Conservation (phyloP, 768 basidiomycete species). For the Suillus variegatus region DNA sequence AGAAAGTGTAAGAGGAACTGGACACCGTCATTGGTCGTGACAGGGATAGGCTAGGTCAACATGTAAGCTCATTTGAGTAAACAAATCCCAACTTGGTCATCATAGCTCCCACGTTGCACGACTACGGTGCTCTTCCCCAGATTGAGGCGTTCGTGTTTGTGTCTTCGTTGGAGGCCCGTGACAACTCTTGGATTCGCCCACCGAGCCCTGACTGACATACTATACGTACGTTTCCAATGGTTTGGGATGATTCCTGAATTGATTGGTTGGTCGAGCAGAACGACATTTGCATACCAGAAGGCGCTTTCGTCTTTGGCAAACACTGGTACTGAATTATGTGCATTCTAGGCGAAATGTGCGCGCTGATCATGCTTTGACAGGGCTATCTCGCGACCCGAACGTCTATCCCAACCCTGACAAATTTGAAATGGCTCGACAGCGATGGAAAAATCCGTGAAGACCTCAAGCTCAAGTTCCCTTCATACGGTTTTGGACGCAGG, state of each 20-base stretch:
- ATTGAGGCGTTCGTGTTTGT: slow-evolving; percentile 42
- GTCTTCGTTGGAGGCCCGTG: slow-evolving; percentile 45
- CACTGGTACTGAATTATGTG: slow-evolving; percentile 28
- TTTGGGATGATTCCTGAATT: neutral
- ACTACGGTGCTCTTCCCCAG: slow-evolving; percentile 37
- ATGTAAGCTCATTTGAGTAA: neutral
- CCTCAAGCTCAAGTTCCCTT: slow-evolving; percentile 41
- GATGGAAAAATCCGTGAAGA: slow-evolving; percentile 47
- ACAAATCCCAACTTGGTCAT: slow-evolving; percentile 7
- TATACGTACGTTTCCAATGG: slow-evolving; percentile 46
- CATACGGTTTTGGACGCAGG: slow-evolving; percentile 59
- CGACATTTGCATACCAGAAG: slow-evolving; percentile 35
- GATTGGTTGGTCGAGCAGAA: slow-evolving; percentile 24
- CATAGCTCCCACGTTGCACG: slow-evolving; percentile 43
- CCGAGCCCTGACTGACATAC: slow-evolving; percentile 62
- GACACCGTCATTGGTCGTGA: slow-evolving; percentile 53
- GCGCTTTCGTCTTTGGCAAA: slow-evolving; percentile 38
- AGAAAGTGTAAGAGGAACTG: slow-evolving; percentile 52
- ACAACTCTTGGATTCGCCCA: too few relatives aligned
- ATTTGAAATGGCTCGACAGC: slow-evolving; percentile 56
- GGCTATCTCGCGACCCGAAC: slow-evolving; percentile 57
- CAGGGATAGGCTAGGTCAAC: slow-evolving; percentile 24
- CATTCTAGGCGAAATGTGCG: neutral
- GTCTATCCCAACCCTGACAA: slow-evolving; percentile 58
- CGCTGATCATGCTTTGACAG: slow-evolving; percentile 20